phyloP scores from a whole-genome alignment of 1,284 basidiomycete genomes.

The Ceratobasidium sp. region DNA sequence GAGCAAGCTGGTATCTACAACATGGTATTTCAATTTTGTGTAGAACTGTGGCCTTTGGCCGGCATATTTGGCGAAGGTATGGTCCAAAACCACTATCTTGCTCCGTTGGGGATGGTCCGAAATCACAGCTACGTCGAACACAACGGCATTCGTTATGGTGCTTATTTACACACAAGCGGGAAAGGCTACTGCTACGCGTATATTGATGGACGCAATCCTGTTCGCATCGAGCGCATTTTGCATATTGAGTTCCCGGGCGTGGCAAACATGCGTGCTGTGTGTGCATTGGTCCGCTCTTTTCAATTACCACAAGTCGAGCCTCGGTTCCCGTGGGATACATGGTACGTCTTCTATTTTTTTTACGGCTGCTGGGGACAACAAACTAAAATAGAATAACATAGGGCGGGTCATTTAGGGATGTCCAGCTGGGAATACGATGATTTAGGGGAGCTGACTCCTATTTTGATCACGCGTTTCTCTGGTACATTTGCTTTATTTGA shows the following conservation, averaged over 20 bases:
- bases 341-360: background rate
- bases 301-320: background rate
- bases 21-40: slow-evolving; percentile 3
- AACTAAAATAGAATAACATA: too few species aligned
- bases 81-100: background rate
- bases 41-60: slow-evolving; percentile 15
- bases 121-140: slow-evolving; percentile 33
- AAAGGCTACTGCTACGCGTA: slow-evolving; percentile 25
- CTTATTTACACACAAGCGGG: slow-evolving; percentile 12
- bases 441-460: background rate
- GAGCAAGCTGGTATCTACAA: slow-evolving; percentile 5
- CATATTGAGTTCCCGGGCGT: slow-evolving; percentile 3
- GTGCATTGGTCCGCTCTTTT: slow-evolving; percentile 5
- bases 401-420: background rate
- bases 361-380: too few species aligned
- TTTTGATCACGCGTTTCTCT: background rate
- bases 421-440: background rate
- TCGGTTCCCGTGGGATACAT: slow-evolving; percentile 13
- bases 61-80: slow-evolving; percentile 31
- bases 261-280: background rate
- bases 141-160: slow-evolving; percentile 11
- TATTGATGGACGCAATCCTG: background rate
- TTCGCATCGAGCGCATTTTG: slow-evolving; percentile 13
- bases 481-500: slow-evolving; percentile 1
- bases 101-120: background rate